Percentiles rank a stretch among this genome's conserved stretches.
phyloP scores from a whole-genome alignment of 2,329 filamentous ascomycete species.

The Cytospora piceicola region DNA sequence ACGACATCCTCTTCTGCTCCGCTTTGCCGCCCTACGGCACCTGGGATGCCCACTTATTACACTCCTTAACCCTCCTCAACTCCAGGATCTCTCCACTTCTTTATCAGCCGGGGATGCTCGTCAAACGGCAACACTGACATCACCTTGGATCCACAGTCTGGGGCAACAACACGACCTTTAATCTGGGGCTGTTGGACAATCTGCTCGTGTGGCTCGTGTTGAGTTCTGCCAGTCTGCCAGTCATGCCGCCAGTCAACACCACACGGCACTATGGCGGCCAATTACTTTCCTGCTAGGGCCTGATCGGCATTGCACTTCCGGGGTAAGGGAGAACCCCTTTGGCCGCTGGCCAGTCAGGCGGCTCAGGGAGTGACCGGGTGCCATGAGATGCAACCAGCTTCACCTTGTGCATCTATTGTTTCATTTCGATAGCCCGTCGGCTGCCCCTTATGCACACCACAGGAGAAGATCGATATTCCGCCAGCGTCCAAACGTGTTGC shows the following conservation, averaged over 20 bases:
- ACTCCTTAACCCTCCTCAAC: too few species aligned
- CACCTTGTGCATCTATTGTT: background rate
- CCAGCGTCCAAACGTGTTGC: too few species aligned
- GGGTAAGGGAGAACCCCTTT: too few species aligned
- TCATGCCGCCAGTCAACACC: background rate
- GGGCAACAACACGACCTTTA: background rate
- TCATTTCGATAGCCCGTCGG: conserved; percentile 2
- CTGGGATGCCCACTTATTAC: background rate
- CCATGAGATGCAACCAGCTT: background rate
- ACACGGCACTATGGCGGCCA: background rate
- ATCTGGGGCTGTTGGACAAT: background rate
- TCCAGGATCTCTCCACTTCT: too few species aligned
- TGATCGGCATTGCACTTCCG: background rate
- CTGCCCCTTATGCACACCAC: background rate
- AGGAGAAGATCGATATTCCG: background rate
- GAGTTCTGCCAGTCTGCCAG: too few species aligned
- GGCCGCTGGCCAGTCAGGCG: background rate
- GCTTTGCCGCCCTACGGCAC: background rate
- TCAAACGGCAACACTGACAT: background rate
- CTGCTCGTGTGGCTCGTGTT: background rate
- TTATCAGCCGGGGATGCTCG: background rate
- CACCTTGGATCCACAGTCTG: background rate
- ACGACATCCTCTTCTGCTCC: background rate
- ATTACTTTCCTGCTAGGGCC: background rate
- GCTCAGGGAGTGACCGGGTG: background rate